Conservation (phyloP, 345 rosid genomes). For the Citrus glauca region DNA sequence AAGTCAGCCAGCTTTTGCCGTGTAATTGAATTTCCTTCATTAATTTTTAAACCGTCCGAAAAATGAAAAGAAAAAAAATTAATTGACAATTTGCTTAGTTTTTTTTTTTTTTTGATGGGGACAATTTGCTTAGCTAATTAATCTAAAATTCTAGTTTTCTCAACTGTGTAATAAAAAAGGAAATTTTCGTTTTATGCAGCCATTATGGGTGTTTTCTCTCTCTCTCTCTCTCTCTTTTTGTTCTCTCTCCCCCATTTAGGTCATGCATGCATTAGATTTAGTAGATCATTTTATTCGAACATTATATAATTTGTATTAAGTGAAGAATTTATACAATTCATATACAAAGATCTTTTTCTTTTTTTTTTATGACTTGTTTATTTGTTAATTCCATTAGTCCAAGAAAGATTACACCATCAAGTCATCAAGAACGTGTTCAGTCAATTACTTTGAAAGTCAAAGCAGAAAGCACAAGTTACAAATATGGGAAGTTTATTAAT, state of each 20-base stretch:
- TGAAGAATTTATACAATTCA: no score
- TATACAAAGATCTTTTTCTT: background rate
- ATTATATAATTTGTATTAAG: no score
- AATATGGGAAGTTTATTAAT: no score
- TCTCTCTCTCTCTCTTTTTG: no score
- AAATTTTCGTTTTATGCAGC: background rate
- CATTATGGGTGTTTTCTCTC: background rate
- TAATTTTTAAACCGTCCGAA: background rate
- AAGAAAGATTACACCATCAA: no score
- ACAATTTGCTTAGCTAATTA: background rate
- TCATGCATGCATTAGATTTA: no score
- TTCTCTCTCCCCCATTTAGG: no score
- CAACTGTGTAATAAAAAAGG: no score
- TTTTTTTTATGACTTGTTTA: background rate
- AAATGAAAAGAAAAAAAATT: background rate
- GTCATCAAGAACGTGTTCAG: background rate
- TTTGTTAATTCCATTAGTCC: no score
- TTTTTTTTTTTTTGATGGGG: no score
- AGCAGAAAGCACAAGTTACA: background rate
- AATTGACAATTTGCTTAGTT: background rate
- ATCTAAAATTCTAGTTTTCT: background rate
- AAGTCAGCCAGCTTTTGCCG: background rate
- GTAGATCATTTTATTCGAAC: no score
- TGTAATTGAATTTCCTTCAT: background rate
- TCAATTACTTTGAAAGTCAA: background rate